A percentile compares a stretch with the other conserved stretches of the same genome.
These are phyloP conservation scores for Neonothopanus nambi DNA, from an alignment of 1,284 basidiomycete species.

Conservation along the genomic window DNA sequence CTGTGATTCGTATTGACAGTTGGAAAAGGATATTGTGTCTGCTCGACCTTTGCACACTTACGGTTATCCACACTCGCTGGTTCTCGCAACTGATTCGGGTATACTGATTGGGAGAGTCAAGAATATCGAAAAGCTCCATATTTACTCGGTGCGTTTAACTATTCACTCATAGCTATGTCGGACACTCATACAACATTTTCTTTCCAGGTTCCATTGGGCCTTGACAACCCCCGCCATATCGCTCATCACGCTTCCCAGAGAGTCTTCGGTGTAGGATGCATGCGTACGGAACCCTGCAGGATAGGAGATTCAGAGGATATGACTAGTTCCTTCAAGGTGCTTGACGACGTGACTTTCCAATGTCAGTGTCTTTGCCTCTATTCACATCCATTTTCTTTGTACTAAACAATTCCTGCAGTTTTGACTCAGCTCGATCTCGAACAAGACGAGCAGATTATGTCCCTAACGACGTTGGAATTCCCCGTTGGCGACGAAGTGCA, in stretches of 20 bases:
- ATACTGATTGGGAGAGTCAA: conserved; percentile 66
- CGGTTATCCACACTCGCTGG: conserved; percentile 51
- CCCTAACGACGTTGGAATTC: conserved; percentile 45
- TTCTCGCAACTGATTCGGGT: conserved; percentile 56
- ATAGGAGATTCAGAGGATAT: conserved; percentile 50
- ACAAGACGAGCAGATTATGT: conserved; percentile 58
- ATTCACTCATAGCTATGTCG: background rate
- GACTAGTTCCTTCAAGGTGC: conserved; percentile 63
- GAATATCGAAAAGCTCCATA: conserved; percentile 81
- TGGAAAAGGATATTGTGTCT: conserved; percentile 57
- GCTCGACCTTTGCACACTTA: conserved; percentile 52
- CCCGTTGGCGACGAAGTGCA: conserved; percentile 30
- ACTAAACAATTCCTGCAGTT: conserved; percentile 34
- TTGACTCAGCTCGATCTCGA: conserved; percentile 55
- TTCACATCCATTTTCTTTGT: background rate
- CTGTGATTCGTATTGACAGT: background rate
- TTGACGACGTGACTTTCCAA: conserved; percentile 67
- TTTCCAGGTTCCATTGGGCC: conserved; percentile 63
- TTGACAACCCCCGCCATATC: conserved; percentile 67
- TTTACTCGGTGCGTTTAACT: conserved; percentile 60
- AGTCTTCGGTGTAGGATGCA: conserved; percentile 66
- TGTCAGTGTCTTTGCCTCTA: conserved; percentile 43
- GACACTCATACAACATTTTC: background rate
- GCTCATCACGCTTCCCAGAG: conserved; percentile 54
- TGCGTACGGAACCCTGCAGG: conserved; percentile 50